Percentiles rank a stretch among this genome's conserved stretches.
Evolutionary conservation across 2,329 filamentous ascomycete species (phyloP).

Genomic region (Trichoderma sp.): DNA sequence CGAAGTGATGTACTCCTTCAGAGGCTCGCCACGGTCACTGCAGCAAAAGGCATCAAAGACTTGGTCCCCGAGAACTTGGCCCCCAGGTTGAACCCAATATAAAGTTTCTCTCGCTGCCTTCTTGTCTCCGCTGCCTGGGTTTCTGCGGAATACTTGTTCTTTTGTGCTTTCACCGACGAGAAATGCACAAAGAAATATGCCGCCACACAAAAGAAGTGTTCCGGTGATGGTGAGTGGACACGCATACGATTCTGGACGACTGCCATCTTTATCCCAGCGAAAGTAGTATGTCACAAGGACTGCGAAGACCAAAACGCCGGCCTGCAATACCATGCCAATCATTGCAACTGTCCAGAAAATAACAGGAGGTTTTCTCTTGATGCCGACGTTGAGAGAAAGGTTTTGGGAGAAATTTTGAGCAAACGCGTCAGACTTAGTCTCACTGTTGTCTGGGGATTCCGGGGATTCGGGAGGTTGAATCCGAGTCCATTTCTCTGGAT

Average conservation of each 20-base stretch:
- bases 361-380: neutral
- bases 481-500: neutral
- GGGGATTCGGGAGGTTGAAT: no score
- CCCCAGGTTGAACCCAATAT: neutral
- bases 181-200: neutral
- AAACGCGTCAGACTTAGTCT: neutral
- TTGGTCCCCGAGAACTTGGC: neutral
- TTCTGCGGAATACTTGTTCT: neutral
- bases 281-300: neutral
- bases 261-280: neutral
- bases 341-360: neutral
- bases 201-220: neutral
- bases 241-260: neutral
- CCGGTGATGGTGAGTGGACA: neutral
- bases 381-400: neutral
- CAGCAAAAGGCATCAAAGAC: neutral
- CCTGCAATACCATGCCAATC: neutral
- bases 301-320: neutral
- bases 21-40: neutral
- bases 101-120: neutral
- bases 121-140: rapidly evolving
- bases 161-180: neutral
- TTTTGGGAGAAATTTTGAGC: neutral
- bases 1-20: neutral
- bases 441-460: rapidly evolving